A percentile compares a stretch with the other conserved stretches of the same genome.
Conservation (phyloP, 345 rosid genomes). For the Capsella bursapastoris region DNA sequence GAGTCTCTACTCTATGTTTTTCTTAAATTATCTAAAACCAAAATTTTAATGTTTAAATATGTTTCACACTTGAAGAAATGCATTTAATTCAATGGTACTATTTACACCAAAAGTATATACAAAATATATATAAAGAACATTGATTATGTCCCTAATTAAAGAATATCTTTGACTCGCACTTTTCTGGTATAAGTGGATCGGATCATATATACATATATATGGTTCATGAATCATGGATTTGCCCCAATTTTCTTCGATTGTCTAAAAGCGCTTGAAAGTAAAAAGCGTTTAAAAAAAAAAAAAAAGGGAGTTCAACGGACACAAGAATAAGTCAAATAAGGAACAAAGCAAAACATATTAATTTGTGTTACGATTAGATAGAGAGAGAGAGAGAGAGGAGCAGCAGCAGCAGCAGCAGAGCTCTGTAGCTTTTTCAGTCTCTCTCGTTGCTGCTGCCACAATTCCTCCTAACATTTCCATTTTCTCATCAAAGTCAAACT, state of each 20-base stretch:
- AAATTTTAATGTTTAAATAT: too few species aligned
- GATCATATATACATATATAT: too few species aligned
- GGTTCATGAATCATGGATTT: background rate
- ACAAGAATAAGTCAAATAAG: slow-evolving; percentile 38
- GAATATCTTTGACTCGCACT: slow-evolving; percentile 20
- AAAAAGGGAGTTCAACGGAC: slow-evolving; percentile 19
- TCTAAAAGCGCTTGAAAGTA: too few species aligned
- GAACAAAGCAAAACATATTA: slow-evolving; percentile 26
- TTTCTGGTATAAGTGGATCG: background rate
- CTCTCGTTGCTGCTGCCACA: background rate
- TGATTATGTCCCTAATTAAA: slow-evolving; percentile 8
- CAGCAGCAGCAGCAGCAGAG: too few species aligned
- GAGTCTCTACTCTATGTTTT: too few species aligned
- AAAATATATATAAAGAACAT: background rate
- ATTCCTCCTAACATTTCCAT: slow-evolving; percentile 12
- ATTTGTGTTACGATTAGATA: too few species aligned
- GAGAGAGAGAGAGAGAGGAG: slow-evolving; percentile 19
- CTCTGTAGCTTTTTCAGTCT: slow-evolving; percentile 39
- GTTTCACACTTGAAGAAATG: too few species aligned
- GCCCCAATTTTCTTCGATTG: too few species aligned
- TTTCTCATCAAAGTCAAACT: slow-evolving; percentile 28
- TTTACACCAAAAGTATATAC: background rate
- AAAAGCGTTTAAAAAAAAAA: background rate
- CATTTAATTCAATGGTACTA: too few species aligned
- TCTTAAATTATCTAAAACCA: too few species aligned